Evolutionary conservation across 2,329 filamentous ascomycete genomes (phyloP).

Genomic region (Chrysoporthe deuterocubensis): DNA sequence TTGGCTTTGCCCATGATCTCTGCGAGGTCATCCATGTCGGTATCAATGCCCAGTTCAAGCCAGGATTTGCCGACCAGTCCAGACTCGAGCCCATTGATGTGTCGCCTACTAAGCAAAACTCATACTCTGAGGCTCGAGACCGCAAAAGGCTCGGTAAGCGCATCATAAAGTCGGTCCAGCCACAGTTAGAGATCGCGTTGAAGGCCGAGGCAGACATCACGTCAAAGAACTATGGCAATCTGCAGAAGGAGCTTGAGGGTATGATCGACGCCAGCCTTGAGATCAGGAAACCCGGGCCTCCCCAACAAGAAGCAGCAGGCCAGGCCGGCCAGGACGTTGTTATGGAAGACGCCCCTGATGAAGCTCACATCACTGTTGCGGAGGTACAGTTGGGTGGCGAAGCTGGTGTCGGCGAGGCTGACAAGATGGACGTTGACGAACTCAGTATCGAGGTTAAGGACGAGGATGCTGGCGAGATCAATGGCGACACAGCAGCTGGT

Average conservation of each 20-base stretch:
- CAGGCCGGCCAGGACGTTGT: slow-evolving; percentile 51
- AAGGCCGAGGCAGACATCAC: slow-evolving; percentile 82
- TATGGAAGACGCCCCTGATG: slow-evolving; percentile 54
- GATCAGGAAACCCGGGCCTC: slow-evolving; percentile 48
- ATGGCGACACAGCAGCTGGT: slow-evolving; percentile 36
- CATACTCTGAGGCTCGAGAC: slow-evolving; percentile 73
- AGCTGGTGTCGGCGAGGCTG: slow-evolving; percentile 34
- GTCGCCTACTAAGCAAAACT: slow-evolving; percentile 55
- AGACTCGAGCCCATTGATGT: slow-evolving; percentile 45
- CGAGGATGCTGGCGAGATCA: slow-evolving; percentile 35
- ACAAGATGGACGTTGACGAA: slow-evolving; percentile 35
- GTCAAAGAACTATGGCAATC: slow-evolving; percentile 68
- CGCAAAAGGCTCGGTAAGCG: slow-evolving; percentile 85
- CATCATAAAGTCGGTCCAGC: slow-evolving; percentile 82
- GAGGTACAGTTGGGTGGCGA: slow-evolving; percentile 42
- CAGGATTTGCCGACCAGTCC: slow-evolving; percentile 34
- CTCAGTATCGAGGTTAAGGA: slow-evolving; percentile 40
- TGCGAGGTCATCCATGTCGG: slow-evolving; percentile 57
- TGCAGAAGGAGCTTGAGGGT: slow-evolving; percentile 74
- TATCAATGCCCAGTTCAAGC: slow-evolving; percentile 50
- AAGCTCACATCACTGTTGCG: slow-evolving; percentile 52
- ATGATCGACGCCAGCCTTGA: slow-evolving; percentile 72
- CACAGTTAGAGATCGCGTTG: slow-evolving; percentile 74
- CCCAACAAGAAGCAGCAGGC: slow-evolving; percentile 43
- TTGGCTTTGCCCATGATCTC: slow-evolving; percentile 61